Conservation (phyloP, 305 asterid species). For the Lippia alba region DNA sequence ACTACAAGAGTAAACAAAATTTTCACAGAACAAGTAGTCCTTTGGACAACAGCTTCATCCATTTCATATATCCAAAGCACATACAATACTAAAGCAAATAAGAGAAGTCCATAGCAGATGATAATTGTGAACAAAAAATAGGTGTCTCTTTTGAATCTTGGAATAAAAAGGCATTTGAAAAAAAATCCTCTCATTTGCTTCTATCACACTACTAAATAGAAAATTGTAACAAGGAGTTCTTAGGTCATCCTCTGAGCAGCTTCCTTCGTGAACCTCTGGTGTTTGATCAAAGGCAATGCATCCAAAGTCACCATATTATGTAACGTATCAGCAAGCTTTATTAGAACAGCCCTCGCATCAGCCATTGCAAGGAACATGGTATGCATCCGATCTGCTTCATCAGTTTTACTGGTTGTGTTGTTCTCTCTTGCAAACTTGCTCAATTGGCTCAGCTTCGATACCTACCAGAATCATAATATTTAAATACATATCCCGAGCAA, state of each 20-base stretch:
- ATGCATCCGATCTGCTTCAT: constrained; percentile 88
- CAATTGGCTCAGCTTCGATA: constrained; percentile 90
- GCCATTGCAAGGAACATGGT: constrained; percentile 98
- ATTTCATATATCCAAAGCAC: not conserved
- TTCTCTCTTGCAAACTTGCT: constrained; percentile 95
- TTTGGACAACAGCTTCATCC: not conserved
- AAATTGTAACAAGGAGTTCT: not conserved
- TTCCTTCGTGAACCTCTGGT: constrained; percentile 85
- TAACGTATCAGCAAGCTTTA: constrained; percentile 91
- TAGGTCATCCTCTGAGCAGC: constrained; percentile 67
- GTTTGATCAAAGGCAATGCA: constrained; percentile 71
- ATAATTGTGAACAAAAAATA: not conserved
- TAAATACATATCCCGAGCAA: constrained; percentile 1
- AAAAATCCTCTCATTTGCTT: not conserved
- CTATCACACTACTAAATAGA: not conserved
- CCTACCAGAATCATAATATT: constrained; percentile 50
- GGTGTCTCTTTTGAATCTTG: not conserved
- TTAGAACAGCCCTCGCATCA: constrained; percentile 94
- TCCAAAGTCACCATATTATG: constrained; percentile 95
- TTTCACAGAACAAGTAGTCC: not conserved
- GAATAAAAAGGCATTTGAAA: not conserved
- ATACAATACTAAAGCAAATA: not conserved
- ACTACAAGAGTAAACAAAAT: not conserved
- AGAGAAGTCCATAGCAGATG: not conserved
- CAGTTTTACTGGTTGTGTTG: constrained; percentile 83